phyloP scores from a whole-genome alignment of 495 filamentous ascomycete species.

The Penicillium atrosanguineum region DNA sequence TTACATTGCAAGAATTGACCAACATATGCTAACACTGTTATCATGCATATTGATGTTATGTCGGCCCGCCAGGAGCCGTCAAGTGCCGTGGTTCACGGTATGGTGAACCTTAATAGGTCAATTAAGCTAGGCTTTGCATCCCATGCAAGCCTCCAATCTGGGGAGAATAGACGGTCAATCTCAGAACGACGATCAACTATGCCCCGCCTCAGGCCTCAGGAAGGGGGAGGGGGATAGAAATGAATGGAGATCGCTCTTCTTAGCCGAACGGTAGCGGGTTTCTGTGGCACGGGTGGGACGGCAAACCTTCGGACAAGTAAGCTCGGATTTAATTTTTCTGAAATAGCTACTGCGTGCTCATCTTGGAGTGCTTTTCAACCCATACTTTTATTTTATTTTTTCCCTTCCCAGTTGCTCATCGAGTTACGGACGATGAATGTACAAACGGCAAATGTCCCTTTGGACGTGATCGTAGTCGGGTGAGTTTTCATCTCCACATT shows the following conservation, averaged over 20 bases:
- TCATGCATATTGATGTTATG: neutral
- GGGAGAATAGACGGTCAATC: slow-evolving; percentile 10
- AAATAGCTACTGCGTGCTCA: neutral
- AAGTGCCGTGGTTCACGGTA: neutral
- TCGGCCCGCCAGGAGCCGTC: neutral
- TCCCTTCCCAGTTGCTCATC: neutral
- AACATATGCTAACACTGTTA: too few species aligned
- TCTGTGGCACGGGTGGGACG: slow-evolving; percentile 20
- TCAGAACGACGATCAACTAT: slow-evolving; percentile 5
- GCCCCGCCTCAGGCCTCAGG: neutral
- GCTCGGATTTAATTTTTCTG: slow-evolving; percentile 6
- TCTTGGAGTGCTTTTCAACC: neutral
- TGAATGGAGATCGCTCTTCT: neutral
- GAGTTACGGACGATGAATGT: slow-evolving; percentile 16
- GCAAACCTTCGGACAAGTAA: slow-evolving; percentile 12
- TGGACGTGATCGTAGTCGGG: slow-evolving; percentile 38
- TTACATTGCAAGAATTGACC: too few species aligned
- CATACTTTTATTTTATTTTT: neutral
- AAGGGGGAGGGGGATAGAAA: slow-evolving; percentile 8
- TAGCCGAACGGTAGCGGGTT: slow-evolving; percentile 1
- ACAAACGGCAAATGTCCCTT: slow-evolving; percentile 23
- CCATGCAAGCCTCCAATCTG: slow-evolving; percentile 7
- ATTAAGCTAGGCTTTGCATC: neutral
- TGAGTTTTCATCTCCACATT: slow-evolving; percentile 12
- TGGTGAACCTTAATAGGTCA: neutral